These are phyloP conservation scores for Phytophthora capsici DNA, from an alignment of 352 stramenopile species.

Conservation along the genomic window DNA sequence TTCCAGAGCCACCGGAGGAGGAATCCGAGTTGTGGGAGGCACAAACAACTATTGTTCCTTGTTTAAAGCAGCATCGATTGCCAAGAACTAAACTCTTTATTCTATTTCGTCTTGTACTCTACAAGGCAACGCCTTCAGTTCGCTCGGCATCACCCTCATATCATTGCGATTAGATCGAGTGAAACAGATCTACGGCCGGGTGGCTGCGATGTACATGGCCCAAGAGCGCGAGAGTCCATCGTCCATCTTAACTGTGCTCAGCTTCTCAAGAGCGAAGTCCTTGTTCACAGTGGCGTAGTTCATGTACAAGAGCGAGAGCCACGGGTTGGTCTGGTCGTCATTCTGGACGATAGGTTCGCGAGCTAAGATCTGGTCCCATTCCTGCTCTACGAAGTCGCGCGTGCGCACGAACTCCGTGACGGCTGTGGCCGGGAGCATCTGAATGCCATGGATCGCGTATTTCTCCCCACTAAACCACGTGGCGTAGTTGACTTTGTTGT, in stretches of 20 bases:
- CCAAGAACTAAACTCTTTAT: no score
- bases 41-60: no score
- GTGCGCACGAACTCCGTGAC: constrained; percentile 65
- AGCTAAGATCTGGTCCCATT: constrained; percentile 58
- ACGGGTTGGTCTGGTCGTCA: constrained; percentile 58
- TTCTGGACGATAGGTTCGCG: constrained; percentile 45
- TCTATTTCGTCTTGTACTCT: constrained; percentile 36
- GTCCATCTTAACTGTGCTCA: constrained; percentile 70
- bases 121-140: constrained; percentile 17
- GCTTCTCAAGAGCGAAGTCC: constrained; percentile 50
- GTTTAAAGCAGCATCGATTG: no score
- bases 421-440: constrained; percentile 76
- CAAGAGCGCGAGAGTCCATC: constrained; percentile 77
- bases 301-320: constrained; percentile 79
- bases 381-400: constrained; percentile 55
- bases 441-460: constrained; percentile 80
- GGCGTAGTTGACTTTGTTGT: constrained; percentile 80
- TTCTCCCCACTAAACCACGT: constrained; percentile 79
- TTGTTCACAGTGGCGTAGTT: constrained; percentile 81
- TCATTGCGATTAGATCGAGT: constrained; percentile 18
- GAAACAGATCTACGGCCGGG: constrained; percentile 29
- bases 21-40: no score
- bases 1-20: no score
- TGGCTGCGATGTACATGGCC: constrained; percentile 79
- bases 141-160: constrained; percentile 15